Conservation (phyloP, 2,329 filamentous ascomycete species). For the Xylariomycetidae sp. region DNA sequence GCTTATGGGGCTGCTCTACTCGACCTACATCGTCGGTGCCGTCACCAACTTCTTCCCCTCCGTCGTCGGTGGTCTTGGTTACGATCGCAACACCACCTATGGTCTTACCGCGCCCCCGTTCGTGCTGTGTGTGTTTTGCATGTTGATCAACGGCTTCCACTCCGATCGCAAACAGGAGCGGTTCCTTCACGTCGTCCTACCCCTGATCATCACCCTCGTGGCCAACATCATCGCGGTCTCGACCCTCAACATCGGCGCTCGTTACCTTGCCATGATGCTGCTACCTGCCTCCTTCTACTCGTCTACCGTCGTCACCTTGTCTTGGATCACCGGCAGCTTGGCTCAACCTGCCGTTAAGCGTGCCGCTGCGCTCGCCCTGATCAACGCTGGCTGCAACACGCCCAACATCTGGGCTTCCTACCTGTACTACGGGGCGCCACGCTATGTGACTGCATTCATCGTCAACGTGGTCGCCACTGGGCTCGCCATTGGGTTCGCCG, state of each 20-base stretch:
- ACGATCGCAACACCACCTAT: slow-evolving; percentile 27
- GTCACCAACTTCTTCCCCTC: slow-evolving; percentile 25
- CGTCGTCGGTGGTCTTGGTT: slow-evolving; percentile 38
- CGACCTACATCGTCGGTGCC: slow-evolving; percentile 23
- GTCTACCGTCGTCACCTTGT: slow-evolving; percentile 21
- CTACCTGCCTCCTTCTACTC: slow-evolving; percentile 20
- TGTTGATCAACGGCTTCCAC: slow-evolving; percentile 26
- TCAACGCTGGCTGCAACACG: slow-evolving; percentile 24
- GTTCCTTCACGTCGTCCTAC: slow-evolving; percentile 21
- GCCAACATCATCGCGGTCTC: slow-evolving; percentile 27
- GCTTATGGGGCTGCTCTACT: slow-evolving; percentile 26
- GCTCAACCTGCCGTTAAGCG: slow-evolving; percentile 20
- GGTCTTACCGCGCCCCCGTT: slow-evolving; percentile 23
- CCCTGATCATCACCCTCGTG: slow-evolving; percentile 19
- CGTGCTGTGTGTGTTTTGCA: slow-evolving; percentile 24
- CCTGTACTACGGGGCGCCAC: slow-evolving; percentile 20
- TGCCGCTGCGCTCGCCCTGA: slow-evolving; percentile 22
- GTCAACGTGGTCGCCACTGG: slow-evolving; percentile 22
- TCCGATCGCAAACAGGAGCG: slow-evolving; percentile 23
- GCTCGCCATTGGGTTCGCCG: slow-evolving; percentile 22
- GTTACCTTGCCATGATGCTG: slow-evolving; percentile 28
- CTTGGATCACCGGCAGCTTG: slow-evolving; percentile 22
- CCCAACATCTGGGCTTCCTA: slow-evolving; percentile 25
- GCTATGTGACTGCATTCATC: slow-evolving; percentile 21
- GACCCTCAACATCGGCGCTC: slow-evolving; percentile 20